Base-by-base conservation (phyloP, 768 basidiomycete genomes). In the Dacryopinax primogenitus region DNA sequence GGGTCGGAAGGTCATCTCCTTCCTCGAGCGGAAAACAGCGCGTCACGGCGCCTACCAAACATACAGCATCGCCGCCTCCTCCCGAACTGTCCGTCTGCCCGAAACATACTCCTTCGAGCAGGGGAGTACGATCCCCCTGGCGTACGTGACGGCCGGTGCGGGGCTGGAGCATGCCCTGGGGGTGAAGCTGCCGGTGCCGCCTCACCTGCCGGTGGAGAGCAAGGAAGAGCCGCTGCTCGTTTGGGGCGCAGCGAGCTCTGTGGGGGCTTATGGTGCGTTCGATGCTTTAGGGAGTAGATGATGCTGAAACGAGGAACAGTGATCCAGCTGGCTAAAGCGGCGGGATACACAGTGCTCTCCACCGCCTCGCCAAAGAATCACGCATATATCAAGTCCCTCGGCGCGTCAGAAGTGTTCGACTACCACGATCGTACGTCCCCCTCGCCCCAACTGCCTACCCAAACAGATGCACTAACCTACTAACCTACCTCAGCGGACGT, bases 341-440 rank as follows among this genome's bases (percentile, higher is more conserved):
- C 71, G 1, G 72, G 72, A 11, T 61, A 69, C 62, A 39, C 41
- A 3, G 70, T 70, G n/a, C 62, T 71, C 13, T 33, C 69, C 3
- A 73, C 72, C 26, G 66, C 66, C 28, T 68, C 67, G 15, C 68
- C 68, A 2, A 36, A 62, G 3, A 69, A 71, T 67, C 67, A 69
- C 62, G 70, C 66, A 1, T 64, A 65, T 34, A 68, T 70, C 63
- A 68, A 68, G 47, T 39, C 62, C 11, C 66, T 72, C n/a, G 67
- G 66, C 13, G 64, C 45, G 7, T n/a, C 45, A 11, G 63, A 18
- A 18, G 67, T 66, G 41, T 67, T 67, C 23, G 69, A 64, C 39
- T 64, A 64, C 63, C 37, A 64, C 39, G 63, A 32, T 37, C 26
- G 63, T 64, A 15, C 7, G 63, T 45, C 37, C n/a, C 28, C n/a